Evolutionary conservation across 2,329 filamentous ascomycete genomes (phyloP).

Genomic region (Pestalotiopsis sp.): DNA sequence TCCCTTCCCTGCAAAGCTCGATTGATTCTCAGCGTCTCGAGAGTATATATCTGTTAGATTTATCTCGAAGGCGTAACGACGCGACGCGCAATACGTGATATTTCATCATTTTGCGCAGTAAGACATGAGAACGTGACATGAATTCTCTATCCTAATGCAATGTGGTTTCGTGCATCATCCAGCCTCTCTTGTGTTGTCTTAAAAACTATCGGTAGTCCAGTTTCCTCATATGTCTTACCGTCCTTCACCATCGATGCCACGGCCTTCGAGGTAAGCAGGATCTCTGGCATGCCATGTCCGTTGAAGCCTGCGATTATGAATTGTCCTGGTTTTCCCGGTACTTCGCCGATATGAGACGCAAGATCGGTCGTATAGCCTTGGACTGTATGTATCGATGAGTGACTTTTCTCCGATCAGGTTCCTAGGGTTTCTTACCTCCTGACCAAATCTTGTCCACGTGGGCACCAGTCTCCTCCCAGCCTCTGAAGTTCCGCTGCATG

Average conservation of each 20-base stretch:
- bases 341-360: constrained; percentile 42
- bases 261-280: constrained; percentile 42
- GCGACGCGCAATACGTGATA: too few species aligned
- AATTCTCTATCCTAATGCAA: not conserved
- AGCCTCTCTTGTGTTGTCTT: constrained; percentile 24
- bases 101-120: too few species aligned
- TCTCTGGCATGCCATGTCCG: constrained; percentile 53
- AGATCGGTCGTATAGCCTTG: not conserved
- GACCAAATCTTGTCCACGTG: constrained; percentile 31
- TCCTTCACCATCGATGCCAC: constrained; percentile 30
- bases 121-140: not conserved
- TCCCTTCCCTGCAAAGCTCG: too few species aligned
- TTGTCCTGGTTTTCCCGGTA: constrained; percentile 41
- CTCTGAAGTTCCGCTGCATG: constrained; percentile 50
- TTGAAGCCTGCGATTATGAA: constrained; percentile 52
- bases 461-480: constrained; percentile 49
- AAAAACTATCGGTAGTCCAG: constrained; percentile 24
- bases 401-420: too few species aligned
- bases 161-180: not conserved
- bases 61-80: too few species aligned
- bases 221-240: constrained; percentile 22
- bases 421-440: constrained; percentile 15
- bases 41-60: too few species aligned
- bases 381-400: constrained; percentile 14
- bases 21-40: too few species aligned